A percentile compares a stretch with the other conserved stretches of the same genome.
Conservation (phyloP, 2,329 filamentous ascomycete species). For the Pezicula neosporulosa region DNA sequence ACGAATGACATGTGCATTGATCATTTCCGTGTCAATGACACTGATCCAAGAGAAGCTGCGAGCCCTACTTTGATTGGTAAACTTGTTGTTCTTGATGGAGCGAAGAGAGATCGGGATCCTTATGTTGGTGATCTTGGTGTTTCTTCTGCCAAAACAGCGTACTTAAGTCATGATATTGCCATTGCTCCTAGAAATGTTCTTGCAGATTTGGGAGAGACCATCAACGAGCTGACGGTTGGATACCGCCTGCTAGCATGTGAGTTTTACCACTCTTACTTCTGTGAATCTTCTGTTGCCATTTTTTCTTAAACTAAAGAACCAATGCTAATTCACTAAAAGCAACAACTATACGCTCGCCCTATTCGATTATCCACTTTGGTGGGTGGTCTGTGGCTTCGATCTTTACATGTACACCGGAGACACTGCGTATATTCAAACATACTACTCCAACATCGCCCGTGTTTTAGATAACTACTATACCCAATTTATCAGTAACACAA, state of each 20-base stretch:
- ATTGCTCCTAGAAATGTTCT: conserved; percentile 42
- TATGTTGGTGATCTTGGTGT: conserved; percentile 51
- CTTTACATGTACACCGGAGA: conserved; percentile 48
- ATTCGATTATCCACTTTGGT: conserved; percentile 51
- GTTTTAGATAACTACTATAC: conserved; percentile 45
- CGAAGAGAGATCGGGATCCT: conserved; percentile 49
- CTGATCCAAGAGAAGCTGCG: conserved; percentile 42
- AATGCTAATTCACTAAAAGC: conserved; percentile 17
- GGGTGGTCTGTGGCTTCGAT: conserved; percentile 46
- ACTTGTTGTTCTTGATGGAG: conserved; percentile 44
- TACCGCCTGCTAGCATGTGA: conserved; percentile 49
- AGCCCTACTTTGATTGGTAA: conserved; percentile 42
- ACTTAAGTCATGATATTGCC: conserved; percentile 40
- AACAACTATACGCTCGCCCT: conserved; percentile 43
- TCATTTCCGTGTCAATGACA: conserved; percentile 42
- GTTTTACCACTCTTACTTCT: conserved; percentile 7
- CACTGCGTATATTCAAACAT: conserved; percentile 34
- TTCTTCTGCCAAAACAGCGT: conserved; percentile 42
- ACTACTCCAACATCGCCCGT: conserved; percentile 37
- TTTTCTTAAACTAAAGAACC: too few relatives aligned
- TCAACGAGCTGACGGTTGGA: conserved; percentile 48
- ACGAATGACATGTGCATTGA: conserved; percentile 47
- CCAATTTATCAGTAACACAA: conserved; percentile 34
- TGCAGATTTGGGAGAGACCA: conserved; percentile 43
- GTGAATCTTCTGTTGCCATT: neutral